These are phyloP conservation scores for Oryza officinalis DNA, from an alignment of 176 grass and related monocot species.

Conservation along the genomic window DNA sequence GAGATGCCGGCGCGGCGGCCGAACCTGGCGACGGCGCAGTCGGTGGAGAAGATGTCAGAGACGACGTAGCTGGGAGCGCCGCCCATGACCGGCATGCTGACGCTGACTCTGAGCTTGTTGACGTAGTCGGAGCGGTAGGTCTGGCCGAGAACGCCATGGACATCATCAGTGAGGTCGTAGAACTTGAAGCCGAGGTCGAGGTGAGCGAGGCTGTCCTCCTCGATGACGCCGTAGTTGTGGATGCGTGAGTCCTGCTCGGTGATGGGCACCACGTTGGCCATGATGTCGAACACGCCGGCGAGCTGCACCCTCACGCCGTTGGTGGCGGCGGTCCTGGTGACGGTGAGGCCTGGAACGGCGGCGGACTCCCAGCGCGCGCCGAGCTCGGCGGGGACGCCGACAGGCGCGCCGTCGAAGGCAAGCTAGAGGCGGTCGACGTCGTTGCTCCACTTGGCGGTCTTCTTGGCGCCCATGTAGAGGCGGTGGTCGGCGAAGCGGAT, in stretches of 20 bases:
- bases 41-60: slow-evolving; percentile 44
- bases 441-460: slow-evolving; percentile 36
- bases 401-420: slow-evolving; percentile 21
- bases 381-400: slow-evolving; percentile 14
- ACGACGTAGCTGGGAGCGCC: slow-evolving; percentile 19
- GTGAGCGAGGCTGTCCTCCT: slow-evolving; percentile 42
- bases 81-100: slow-evolving; percentile 54
- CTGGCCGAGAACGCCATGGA: slow-evolving; percentile 55
- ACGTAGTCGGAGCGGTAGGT: slow-evolving; percentile 47
- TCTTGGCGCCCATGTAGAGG: slow-evolving; percentile 41
- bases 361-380: slow-evolving; percentile 36
- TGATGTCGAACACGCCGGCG: slow-evolving; percentile 43
- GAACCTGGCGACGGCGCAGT: slow-evolving; percentile 42
- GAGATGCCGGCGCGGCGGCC: not conserved
- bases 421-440: slow-evolving; percentile 34
- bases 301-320: slow-evolving; percentile 49
- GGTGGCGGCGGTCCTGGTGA: slow-evolving; percentile 23
- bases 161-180: slow-evolving; percentile 27
- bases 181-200: slow-evolving; percentile 55
- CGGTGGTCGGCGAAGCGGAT: slow-evolving; percentile 50
- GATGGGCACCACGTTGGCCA: slow-evolving; percentile 51
- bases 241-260: slow-evolving; percentile 46
- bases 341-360: slow-evolving; percentile 9
- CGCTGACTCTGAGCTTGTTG: slow-evolving; percentile 42
- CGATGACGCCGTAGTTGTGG: slow-evolving; percentile 44